These are phyloP conservation scores for Fusarium sp. DNA, from an alignment of 2,329 filamentous ascomycete genomes.

Conservation along the genomic window DNA sequence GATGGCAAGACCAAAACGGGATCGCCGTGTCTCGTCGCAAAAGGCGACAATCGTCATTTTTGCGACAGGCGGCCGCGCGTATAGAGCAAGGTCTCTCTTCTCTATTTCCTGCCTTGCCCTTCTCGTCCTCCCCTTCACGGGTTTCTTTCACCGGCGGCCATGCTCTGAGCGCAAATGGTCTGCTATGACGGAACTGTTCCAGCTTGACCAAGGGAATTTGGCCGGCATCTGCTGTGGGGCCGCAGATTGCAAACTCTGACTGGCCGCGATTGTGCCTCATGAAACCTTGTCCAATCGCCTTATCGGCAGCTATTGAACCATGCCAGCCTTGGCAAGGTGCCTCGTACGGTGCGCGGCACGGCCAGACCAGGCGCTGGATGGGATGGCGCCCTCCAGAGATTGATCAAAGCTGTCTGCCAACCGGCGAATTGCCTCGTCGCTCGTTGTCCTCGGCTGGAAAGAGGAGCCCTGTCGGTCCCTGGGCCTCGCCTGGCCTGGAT, in stretches of 20 bases:
- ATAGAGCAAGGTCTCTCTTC: slow-evolving; percentile 16
- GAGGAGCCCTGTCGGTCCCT: slow-evolving; percentile 21
- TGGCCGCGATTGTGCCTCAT: slow-evolving; percentile 24
- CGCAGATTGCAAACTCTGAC: slow-evolving; percentile 27
- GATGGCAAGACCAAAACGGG: slow-evolving; percentile 26
- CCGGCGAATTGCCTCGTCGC: slow-evolving; percentile 16
- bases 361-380: slow-evolving; percentile 1
- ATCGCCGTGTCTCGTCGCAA: slow-evolving; percentile 36
- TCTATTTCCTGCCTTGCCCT: slow-evolving; percentile 12
- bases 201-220: slow-evolving; percentile 25
- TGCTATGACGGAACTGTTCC: slow-evolving; percentile 39
- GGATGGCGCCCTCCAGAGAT: slow-evolving; percentile 27
- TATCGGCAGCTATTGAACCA: slow-evolving; percentile 44
- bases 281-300: slow-evolving; percentile 40
- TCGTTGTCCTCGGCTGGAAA: background rate
- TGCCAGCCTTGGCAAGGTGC: slow-evolving; percentile 37
- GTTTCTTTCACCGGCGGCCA: slow-evolving; percentile 12
- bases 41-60: slow-evolving; percentile 24
- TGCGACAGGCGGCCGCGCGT: slow-evolving; percentile 19
- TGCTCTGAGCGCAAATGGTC: slow-evolving; percentile 28
- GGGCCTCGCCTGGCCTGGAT: slow-evolving; percentile 40
- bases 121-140: slow-evolving; percentile 2
- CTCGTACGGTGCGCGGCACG: slow-evolving; percentile 31
- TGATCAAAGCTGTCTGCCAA: slow-evolving; percentile 11
- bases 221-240: slow-evolving; percentile 29